These are phyloP conservation scores for Aschersonia sp. DNA, from an alignment of 2,329 filamentous ascomycete species.

Conservation along the genomic window DNA sequence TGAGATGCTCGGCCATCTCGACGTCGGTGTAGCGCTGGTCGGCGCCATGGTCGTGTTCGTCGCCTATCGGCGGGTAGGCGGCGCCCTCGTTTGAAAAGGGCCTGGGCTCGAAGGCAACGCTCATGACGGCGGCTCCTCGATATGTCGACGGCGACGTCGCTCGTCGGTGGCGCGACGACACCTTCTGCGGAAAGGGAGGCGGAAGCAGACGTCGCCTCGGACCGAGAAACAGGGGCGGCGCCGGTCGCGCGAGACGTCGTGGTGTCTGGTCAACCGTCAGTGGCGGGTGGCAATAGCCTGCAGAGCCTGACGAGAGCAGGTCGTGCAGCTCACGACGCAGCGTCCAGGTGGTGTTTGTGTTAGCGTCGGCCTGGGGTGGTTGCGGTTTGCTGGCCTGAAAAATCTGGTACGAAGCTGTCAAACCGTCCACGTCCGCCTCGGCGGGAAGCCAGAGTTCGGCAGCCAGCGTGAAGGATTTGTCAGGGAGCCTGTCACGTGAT, in stretches of 20 bases:
- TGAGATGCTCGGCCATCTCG: slow-evolving; percentile 26
- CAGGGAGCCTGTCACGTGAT: slow-evolving; percentile 1
- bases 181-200: slow-evolving; percentile 3
- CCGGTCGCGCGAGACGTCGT: slow-evolving; percentile 4
- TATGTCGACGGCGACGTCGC: slow-evolving; percentile 7
- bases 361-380: slow-evolving; percentile 1
- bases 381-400: slow-evolving; percentile 12
- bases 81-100: slow-evolving; percentile 31
- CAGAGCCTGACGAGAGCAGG: slow-evolving; percentile 1
- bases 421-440: slow-evolving; percentile 3
- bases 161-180: slow-evolving; percentile 4
- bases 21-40: slow-evolving; percentile 27
- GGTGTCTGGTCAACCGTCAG: slow-evolving; percentile 1
- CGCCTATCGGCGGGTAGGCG: slow-evolving; percentile 29
- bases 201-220: slow-evolving; percentile 3
- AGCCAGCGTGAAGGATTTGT: slow-evolving; percentile 3
- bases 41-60: slow-evolving; percentile 25
- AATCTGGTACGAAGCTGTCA: slow-evolving; percentile 12
- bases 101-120: slow-evolving; percentile 35
- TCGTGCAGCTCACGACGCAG: slow-evolving; percentile 6
- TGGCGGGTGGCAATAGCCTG: slow-evolving; percentile 1
- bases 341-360: slow-evolving; percentile 5
- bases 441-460: slow-evolving; percentile 4
- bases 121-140: slow-evolving; percentile 23
- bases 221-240: slow-evolving; percentile 1